Evolutionary conservation across 306 rosid genomes (phyloP).

Genomic region (Glycyrrhiza uralensis): DNA sequence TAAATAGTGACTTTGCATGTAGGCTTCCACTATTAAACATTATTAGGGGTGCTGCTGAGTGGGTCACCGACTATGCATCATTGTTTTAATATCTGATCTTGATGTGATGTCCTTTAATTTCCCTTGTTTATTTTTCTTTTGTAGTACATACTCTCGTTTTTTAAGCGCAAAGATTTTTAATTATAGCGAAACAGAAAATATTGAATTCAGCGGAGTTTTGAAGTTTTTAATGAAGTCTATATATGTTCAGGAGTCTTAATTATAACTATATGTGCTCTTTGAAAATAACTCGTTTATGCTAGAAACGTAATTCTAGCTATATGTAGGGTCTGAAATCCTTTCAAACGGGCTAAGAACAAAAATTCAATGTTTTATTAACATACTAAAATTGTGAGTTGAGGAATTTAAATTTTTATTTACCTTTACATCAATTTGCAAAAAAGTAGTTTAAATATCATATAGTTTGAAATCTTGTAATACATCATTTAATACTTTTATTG

Average conservation of each 20-base stretch:
- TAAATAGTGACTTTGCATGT: constrained; percentile 26
- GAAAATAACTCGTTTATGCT: not conserved
- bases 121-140: not conserved
- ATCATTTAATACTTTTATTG: too few relatives aligned
- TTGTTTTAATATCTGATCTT: constrained; percentile 12
- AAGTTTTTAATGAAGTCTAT: not conserved
- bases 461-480: too few relatives aligned
- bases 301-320: not conserved
- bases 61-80: constrained; percentile 31
- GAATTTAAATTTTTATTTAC: too few relatives aligned
- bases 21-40: constrained; percentile 25
- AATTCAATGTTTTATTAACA: not conserved
- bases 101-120: constrained; percentile 25
- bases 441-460: too few relatives aligned
- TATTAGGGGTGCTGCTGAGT: constrained; percentile 6
- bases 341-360: not conserved
- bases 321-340: not conserved
- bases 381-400: too few relatives aligned
- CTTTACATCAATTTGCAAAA: too few relatives aligned
- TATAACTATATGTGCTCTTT: not conserved
- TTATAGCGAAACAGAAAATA: not conserved
- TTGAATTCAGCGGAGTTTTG: not conserved
- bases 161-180: not conserved
- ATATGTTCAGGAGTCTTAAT: not conserved
- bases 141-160: not conserved